Evolutionary conservation across 768 basidiomycete genomes (phyloP), one percentile per base, ranked within the genome.

Genomic region (Serendipita sp.): DNA sequence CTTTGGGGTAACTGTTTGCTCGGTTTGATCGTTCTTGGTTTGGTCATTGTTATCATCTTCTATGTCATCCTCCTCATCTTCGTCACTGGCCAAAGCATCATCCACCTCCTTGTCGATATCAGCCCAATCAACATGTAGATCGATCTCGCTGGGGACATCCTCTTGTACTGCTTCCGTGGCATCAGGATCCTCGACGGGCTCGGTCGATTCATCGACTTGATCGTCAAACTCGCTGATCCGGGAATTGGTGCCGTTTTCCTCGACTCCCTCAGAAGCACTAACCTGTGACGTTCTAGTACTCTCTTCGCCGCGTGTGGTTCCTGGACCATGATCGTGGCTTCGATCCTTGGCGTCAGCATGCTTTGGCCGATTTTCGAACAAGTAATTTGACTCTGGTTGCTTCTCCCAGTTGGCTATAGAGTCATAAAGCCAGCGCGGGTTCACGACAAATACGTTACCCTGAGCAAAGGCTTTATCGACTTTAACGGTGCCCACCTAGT

Each of bases 371-470:
- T 33, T n/a, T 31, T 58, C 26, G 24, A 34, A 11, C 26, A 58
- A 30, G 74, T 92, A 95, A 2, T 79, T 79, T 0, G 75, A 76
- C 74, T 96, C 95, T 65, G 87, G 84, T 69, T 88, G 85, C 62
- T 82, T 82, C 61, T 74, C 74, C 92, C 95, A 97, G n/a, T 85
- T 75, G n/a, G 88, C 85, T 63, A 94, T 75, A 11, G 86, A 91
- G 71, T 94, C 88, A 33, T 81, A 84, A 69, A 98, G 87, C 95
- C 95, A 99, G 7, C 81, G 77, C 5, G 88, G 73, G 83, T 88
- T 89, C 20, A 98, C 91, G 64, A 97, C 83, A 70, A 86, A 84
- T 69, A 89, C 82, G 24, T 81, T 81, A 3, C 85, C 83, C n/a
- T 82, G 81, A 69, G 81, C 81, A 43, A 86, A 81, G 0, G 93